Conservation (phyloP, 192 early-diverging fungal genomes). For the Backusella parvicylindrica region DNA sequence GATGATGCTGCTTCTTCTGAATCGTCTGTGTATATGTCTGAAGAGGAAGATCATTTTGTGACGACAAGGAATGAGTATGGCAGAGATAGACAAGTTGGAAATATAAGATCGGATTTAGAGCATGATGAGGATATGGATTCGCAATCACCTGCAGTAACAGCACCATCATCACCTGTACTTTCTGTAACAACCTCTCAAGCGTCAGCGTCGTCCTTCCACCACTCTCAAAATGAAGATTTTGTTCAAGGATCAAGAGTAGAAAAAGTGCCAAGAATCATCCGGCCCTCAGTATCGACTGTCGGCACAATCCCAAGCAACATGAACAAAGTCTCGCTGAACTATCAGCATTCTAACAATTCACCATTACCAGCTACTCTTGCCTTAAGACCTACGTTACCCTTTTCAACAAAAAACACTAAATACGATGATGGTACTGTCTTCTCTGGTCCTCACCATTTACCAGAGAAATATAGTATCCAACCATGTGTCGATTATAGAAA, state of each 20-base stretch:
- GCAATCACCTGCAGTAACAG: background rate
- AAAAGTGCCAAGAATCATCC: background rate
- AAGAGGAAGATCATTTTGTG: background rate
- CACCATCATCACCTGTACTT: background rate
- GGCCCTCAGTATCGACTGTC: background rate
- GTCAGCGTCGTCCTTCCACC: background rate
- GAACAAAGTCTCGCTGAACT: background rate
- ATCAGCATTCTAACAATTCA: background rate
- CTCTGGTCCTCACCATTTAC: background rate
- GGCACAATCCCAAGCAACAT: background rate
- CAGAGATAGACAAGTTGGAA: background rate
- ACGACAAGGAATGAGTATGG: background rate
- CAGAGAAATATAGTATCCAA: background rate
- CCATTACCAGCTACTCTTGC: background rate
- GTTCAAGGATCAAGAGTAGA: background rate
- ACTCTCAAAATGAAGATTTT: background rate
- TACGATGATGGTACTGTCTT: background rate
- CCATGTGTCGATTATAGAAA: background rate
- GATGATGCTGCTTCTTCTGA: background rate
- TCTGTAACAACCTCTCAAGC: background rate
- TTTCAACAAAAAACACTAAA: background rate
- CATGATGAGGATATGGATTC: background rate
- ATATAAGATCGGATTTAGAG: background rate
- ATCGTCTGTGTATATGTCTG: background rate
- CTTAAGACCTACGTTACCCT: background rate